Evolutionary conservation across 371 early-diverging fungal species (phyloP), one percentile per base, ranked within the genome.

Genomic region (Coemansia sp.): DNA sequence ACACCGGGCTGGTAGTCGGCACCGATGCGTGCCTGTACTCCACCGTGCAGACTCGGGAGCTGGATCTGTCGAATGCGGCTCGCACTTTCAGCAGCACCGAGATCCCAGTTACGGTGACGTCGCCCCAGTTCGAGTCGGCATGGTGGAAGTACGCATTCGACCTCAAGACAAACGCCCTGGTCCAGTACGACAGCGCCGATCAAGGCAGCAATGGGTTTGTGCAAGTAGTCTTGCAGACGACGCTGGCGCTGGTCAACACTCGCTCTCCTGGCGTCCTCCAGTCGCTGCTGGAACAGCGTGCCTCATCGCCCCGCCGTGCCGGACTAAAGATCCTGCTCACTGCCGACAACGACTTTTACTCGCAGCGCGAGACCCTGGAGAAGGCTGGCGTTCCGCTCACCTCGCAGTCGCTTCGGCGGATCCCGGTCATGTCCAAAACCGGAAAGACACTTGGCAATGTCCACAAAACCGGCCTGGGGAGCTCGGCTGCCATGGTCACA

Each of bases 271-370:
- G 77, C 41, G 80, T 72, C 38, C 76, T 85, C 63, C 80, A 77
- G 1, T 75, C 77, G 36, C 67, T 81, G 48, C 60, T 20, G 71
- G n/a, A 59, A 61, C 11, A 59, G 36, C 2, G 65, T 80, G 31
- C 42, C 49, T 10, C 55, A 69, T 30, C 64, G 63, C 7, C 16
- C 12, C 54, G 16, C 14, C 59, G 35, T 5, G 40, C 41, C 5
- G 88, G 88, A 4, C 75, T 94, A 39, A 79, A 83, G 38, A 85
- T 95, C 30, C 77, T 79, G n/a, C 86, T 94, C 51, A 81, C 88
- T 11, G 94, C 91, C 10, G 88, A 91, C 80, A 97, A 96, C 66
- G 98, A 96, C 77, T 97, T 97, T 75, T 96, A 97, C 75, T 95
- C 96, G 4, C 96, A 96, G 80, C 80, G 88, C 35, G 81, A 80